Evolutionary conservation across 2,329 filamentous ascomycete species (phyloP), one percentile per base, ranked within the genome.

Genomic region (Fusarium napiforme): DNA sequence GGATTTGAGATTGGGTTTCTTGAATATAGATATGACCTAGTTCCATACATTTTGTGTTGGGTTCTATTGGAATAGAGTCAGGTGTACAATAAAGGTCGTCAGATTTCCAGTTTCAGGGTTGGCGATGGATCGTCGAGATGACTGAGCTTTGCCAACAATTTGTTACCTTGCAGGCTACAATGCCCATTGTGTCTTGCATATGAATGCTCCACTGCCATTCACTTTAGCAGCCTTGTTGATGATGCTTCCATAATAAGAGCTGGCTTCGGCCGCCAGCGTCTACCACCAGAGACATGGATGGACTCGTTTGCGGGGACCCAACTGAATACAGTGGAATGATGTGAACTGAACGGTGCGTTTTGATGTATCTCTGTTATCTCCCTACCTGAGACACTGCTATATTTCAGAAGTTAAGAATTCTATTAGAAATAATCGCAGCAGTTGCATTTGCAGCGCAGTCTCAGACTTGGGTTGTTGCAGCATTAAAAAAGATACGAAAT

Each of bases 221-320:
- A 55, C 23, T 39, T 37, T 26, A 28, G 23, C 19, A 37, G 50
- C 50, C 14, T 36, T 55, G 34, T n/a, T 28, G 49, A 34, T 19
- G 30, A 53, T 26, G 23, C 23, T 39, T 39, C 50, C 23, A 28
- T 30, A 36, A 30, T 21, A 60, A 42, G 23, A 56, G 34, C 63
- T 36, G 63, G 55, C 55, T 47, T 71, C 43, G 43, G 71, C 46
- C 49, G 34, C 45, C 52, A 45, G 56, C 57, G 34, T 46, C 53
- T 26, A 46, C 43, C 26, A 32, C 39, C 47, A 49, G 43, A 64
- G 52, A 60, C 65, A 70, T 67, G 70, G 70, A 53, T 57, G 69
- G 65, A 53, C 53, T 58, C 58, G 60, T 74, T 74, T 68, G 68
- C 62, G 59, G 67, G 61, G 69, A 63, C 60, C 39, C 39, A 45